Base-by-base conservation (phyloP, 208 protist genomes). In the Leishmania guyanensis region DNA sequence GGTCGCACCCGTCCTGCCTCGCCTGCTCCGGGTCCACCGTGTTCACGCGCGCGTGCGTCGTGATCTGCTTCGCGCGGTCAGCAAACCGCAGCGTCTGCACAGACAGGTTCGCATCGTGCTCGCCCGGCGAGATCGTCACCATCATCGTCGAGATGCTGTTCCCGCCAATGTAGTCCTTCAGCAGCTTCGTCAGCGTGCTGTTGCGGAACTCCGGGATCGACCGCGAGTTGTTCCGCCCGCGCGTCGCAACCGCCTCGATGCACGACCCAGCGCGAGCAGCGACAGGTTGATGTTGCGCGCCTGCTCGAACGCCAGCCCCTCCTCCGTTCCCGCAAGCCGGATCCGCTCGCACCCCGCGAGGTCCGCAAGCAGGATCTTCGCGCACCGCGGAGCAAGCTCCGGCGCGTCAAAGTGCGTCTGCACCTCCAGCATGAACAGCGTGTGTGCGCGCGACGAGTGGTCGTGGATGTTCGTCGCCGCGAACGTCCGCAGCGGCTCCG, bases 391-490 rank as follows among this genome's bases (percentile, higher is more conserved):
- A 56, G 81, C 85, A 16, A 93, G 82, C 62, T 93, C 89, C 51
- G 85, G 46, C 22, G 84, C 85, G n/a, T 91, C 89, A 78, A 92
- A 93, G 17, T 86, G 76, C n/a, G 90, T 95, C 51, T 89, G 86
- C 51, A 97, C 83, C 81, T 95, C 89, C 58, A 97, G 81, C 86
- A 89, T 79, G 84, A 95, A 97, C 39, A 97, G 88, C 36, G 94
- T 95, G 84, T 97, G 94, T 1, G 94, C 92, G 29, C 94, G 90
- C 26, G 91, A 95, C 36, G 92, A 96, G 77, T 90, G 90, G 69
- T 96, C 90, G 87, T 96, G 93, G 81, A 96, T 91, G 66, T 89
- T 89, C 50, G 98, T 99, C 62, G 91, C 85, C 3, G 95, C 93
- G 82, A 98, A 98, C 12, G 96, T 96, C 72, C 96, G 93, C 76